A percentile compares a stretch with the other conserved stretches of the same genome.
Evolutionary conservation across 495 filamentous ascomycete species (phyloP).

Genomic region (Cetradonia linearis): DNA sequence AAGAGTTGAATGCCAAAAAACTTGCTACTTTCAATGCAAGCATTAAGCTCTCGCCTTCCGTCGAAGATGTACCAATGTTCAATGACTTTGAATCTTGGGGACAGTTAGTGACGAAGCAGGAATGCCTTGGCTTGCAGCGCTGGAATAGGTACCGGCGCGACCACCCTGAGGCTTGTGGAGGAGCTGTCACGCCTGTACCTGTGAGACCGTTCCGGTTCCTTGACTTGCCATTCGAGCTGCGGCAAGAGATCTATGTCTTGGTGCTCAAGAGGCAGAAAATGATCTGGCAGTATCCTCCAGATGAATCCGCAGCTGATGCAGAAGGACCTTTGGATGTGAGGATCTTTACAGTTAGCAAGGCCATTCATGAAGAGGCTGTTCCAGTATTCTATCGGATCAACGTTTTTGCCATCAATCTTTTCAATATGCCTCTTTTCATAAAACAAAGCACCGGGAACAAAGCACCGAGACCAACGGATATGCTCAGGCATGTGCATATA

Average conservation of each 20-base stretch:
- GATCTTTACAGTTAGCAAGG: slow-evolving; percentile 10
- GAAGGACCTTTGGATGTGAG: slow-evolving; percentile 11
- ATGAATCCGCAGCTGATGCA: background rate
- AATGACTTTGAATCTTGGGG: too few species aligned
- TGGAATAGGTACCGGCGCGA: slow-evolving; percentile 16
- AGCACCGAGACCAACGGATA: background rate
- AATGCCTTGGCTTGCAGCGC: background rate
- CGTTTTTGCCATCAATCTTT: background rate
- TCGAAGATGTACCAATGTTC: background rate
- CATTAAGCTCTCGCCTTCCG: background rate
- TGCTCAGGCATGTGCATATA: background rate
- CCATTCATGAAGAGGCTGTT: background rate
- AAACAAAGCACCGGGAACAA: background rate
- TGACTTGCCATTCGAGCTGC: slow-evolving; percentile 6
- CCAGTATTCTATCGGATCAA: slow-evolving; percentile 12
- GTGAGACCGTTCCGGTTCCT: slow-evolving; percentile 12
- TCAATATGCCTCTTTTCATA: slow-evolving; percentile 1
- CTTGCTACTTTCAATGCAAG: background rate
- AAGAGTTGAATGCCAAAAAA: background rate
- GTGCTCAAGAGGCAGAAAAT: background rate
- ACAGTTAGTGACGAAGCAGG: background rate
- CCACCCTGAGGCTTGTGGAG: slow-evolving; percentile 10
- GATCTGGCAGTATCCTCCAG: background rate
- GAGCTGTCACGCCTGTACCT: background rate
- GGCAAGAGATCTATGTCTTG: background rate